Conservation (phyloP, 371 early-diverging fungal species). For the Mortierella sp. region DNA sequence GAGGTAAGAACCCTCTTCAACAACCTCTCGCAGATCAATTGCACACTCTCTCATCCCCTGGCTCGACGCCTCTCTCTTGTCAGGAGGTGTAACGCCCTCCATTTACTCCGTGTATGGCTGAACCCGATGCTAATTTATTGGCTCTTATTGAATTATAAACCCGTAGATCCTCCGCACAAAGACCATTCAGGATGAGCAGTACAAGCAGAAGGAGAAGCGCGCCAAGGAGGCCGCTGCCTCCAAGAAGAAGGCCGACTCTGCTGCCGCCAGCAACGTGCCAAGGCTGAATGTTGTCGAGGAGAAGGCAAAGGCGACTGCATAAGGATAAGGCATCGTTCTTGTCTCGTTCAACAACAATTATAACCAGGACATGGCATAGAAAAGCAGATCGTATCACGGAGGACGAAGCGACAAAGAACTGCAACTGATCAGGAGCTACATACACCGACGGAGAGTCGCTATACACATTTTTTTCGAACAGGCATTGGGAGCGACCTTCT, state of each 20-base stretch:
- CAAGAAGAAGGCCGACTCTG: constrained; percentile 67
- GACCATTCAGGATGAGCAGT: constrained; percentile 70
- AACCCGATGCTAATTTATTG: not conserved
- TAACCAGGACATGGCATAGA: not conserved
- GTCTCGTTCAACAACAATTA: not conserved
- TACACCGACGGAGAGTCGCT: not conserved
- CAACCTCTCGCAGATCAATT: not conserved
- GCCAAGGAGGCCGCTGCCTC: constrained; percentile 59
- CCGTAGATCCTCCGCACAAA: constrained; percentile 69
- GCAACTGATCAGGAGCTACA: not conserved
- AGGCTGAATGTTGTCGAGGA: constrained; percentile 70
- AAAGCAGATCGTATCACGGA: not conserved
- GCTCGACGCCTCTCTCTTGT: not conserved
- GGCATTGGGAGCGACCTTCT: not conserved
- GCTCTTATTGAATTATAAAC: not conserved
- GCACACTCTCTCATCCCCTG: not conserved
- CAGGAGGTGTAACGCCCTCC: not conserved
- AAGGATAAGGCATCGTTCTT: not conserved
- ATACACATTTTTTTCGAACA: constrained; percentile 10
- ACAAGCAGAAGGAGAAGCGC: constrained; percentile 72
- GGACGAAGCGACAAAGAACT: constrained; percentile 5
- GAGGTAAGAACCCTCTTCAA: constrained; percentile 64
- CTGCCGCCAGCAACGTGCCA: constrained; percentile 70
- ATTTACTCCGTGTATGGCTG: not conserved
- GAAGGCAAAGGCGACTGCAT: constrained; percentile 54